A percentile compares a stretch with the other conserved stretches of the same genome.
Conservation (phyloP, 2,329 filamentous ascomycete species). For the Fusarium brevicatenulatum region DNA sequence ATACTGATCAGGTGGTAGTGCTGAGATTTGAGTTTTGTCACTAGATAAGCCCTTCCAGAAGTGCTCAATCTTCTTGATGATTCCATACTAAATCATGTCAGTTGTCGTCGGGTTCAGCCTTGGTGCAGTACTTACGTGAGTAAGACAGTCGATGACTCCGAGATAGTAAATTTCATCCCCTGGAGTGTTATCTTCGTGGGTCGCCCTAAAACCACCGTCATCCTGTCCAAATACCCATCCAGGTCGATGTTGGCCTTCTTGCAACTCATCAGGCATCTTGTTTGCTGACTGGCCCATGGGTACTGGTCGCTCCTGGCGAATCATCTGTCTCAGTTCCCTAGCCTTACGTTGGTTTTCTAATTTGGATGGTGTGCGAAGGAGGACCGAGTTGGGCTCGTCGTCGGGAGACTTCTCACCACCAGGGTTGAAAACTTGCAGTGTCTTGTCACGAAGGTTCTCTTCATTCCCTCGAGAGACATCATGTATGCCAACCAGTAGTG, state of each 20-base stretch:
- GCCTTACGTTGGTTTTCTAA: conserved; percentile 92
- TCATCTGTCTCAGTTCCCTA: conserved; percentile 88
- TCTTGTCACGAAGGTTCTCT: conserved; percentile 90
- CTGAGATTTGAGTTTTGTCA: conserved; percentile 88
- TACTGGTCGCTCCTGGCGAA: conserved; percentile 92
- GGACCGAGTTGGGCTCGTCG: conserved; percentile 70
- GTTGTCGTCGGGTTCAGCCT: conserved; percentile 6
- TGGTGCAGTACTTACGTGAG: conserved; percentile 75
- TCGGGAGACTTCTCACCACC: conserved; percentile 71
- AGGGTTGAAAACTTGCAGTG: conserved; percentile 92
- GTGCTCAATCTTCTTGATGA: conserved; percentile 93
- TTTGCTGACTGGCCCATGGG: conserved; percentile 85
- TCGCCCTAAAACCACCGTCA: conserved; percentile 92
- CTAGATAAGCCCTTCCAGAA: conserved; percentile 94
- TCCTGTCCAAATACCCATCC: conserved; percentile 90
- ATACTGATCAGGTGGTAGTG: conserved; percentile 88
- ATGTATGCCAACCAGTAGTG: conserved; percentile 92
- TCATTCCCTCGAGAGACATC: conserved; percentile 91
- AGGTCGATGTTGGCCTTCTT: conserved; percentile 75
- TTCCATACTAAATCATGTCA: conserved; percentile 75
- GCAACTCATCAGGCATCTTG: conserved; percentile 90
- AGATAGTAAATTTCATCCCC: conserved; percentile 97
- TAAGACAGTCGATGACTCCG: conserved; percentile 97
- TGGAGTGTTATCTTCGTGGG: conserved; percentile 85
- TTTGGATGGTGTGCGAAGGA: conserved; percentile 92